A percentile compares a stretch with the other conserved stretches of the same genome.
phyloP scores from a whole-genome alignment of 1,284 basidiomycete species.

The Cutaneotrichosporon sp. region DNA sequence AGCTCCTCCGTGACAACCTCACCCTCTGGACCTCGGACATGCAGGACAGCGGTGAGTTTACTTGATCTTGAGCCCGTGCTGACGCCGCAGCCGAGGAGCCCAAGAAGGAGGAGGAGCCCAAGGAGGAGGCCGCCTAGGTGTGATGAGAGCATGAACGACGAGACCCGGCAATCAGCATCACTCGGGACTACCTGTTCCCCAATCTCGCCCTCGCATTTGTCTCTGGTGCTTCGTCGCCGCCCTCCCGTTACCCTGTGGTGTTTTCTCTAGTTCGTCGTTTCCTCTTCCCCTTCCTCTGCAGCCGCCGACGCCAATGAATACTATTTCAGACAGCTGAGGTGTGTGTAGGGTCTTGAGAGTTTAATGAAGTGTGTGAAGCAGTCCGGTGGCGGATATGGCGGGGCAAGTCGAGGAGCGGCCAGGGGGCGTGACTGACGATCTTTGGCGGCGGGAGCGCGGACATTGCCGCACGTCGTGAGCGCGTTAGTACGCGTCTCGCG shows the following conservation, averaged over 20 bases:
- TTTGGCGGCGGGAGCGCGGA: too few species aligned
- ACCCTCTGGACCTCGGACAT: slow-evolving; percentile 98
- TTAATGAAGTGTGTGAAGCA: slow-evolving; percentile 27
- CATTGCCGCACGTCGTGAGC: too few species aligned
- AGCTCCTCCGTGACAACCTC: slow-evolving; percentile 96
- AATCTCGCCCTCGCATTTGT: slow-evolving; percentile 25
- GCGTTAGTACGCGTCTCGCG: too few species aligned
- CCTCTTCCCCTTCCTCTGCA: slow-evolving; percentile 18
- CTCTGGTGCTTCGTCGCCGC: slow-evolving; percentile 24
- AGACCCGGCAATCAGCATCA: slow-evolving; percentile 24
- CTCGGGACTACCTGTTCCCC: slow-evolving; percentile 26
- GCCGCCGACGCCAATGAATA: slow-evolving; percentile 28
- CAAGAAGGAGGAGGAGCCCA: slow-evolving; percentile 45
- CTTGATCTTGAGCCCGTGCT: too few species aligned
- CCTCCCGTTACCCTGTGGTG: slow-evolving; percentile 27
- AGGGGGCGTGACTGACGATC: background rate
- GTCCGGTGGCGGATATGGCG: background rate
- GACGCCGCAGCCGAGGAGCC: slow-evolving; percentile 25
- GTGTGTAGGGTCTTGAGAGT: slow-evolving; percentile 15
- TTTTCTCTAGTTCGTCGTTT: slow-evolving; percentile 27
- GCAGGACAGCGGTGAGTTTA: slow-evolving; percentile 53
- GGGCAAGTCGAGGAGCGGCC: too few species aligned
- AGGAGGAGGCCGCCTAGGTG: slow-evolving; percentile 46
- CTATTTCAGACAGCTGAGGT: slow-evolving; percentile 23
- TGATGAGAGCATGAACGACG: slow-evolving; percentile 23